Evolutionary conservation across 2,329 filamentous ascomycete genomes (phyloP).

Genomic region (Talaromyces sp.): DNA sequence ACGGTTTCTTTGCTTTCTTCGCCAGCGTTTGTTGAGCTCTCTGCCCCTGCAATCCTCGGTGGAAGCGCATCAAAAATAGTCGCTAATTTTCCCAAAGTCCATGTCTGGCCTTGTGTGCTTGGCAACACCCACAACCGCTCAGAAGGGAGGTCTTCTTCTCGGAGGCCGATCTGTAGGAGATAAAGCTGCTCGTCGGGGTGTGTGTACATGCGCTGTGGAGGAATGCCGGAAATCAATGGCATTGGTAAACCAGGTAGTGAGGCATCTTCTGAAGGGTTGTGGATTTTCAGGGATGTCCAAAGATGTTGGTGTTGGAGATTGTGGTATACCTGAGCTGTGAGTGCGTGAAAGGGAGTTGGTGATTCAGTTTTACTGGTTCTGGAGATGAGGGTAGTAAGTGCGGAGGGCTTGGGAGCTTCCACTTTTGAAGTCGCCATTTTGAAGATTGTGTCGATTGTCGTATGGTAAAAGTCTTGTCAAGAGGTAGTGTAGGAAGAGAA

Average conservation of each 20-base stretch:
- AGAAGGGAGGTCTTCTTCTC: constrained; percentile 44
- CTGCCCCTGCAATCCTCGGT: constrained; percentile 9
- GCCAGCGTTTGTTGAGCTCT: not conserved
- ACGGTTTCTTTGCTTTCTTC: constrained; percentile 19
- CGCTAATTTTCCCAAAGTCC: constrained; percentile 55
- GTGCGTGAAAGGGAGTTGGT: constrained; percentile 36
- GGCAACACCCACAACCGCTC: constrained; percentile 60
- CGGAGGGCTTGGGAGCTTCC: constrained; percentile 31
- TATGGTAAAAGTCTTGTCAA: not conserved
- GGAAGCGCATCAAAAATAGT: constrained; percentile 56
- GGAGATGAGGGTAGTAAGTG: constrained; percentile 41
- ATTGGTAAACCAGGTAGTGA: constrained; percentile 33
- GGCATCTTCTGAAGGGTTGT: constrained; percentile 26
- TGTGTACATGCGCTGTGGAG: constrained; percentile 58
- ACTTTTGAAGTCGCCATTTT: constrained; percentile 5
- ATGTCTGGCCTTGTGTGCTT: constrained; percentile 56
- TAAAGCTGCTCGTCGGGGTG: constrained; percentile 64
- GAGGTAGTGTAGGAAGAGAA: constrained; percentile 16
- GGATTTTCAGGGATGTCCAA: constrained; percentile 56
- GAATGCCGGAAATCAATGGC: constrained; percentile 59
- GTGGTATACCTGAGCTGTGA: constrained; percentile 58
- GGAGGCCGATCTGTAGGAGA: constrained; percentile 51
- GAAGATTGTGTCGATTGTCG: not conserved
- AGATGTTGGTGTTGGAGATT: constrained; percentile 62
- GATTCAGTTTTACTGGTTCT: constrained; percentile 22